Evolutionary conservation across 129 eudicot species (phyloP).

Genomic region (Artemisia annua): DNA sequence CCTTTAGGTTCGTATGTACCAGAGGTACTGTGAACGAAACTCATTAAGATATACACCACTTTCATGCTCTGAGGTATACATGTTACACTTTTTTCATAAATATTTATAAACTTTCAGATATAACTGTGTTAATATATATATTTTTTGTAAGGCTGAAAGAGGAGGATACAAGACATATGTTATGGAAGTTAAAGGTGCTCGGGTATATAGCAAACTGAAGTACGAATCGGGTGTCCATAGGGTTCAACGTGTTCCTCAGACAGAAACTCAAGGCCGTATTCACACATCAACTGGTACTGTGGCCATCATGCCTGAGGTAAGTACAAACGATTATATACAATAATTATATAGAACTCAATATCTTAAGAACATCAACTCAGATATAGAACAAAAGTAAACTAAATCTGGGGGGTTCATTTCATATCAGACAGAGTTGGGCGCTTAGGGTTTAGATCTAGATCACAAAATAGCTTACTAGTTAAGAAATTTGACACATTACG

Average conservation of each 20-base stretch:
- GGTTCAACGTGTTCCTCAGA: conserved; percentile 98
- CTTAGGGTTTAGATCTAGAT: background rate
- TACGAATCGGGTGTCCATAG: conserved; percentile 99
- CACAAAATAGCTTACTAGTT: conserved; percentile 2
- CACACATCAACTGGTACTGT: conserved; percentile 99
- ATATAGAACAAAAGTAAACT: background rate
- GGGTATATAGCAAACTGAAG: conserved; percentile 94
- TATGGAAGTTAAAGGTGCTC: conserved; percentile 94
- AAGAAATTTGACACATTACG: conserved; percentile 3
- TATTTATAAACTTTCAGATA: conserved; percentile 5
- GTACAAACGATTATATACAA: conserved; percentile 7
- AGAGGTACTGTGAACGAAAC: conserved; percentile 79
- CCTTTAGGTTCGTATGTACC: conserved; percentile 91
- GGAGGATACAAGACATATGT: conserved; percentile 95
- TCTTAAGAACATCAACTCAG: background rate
- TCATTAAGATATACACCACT: conserved; percentile 68
- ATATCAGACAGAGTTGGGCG: background rate
- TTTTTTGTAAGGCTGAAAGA: conserved; percentile 70
- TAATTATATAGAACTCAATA: background rate
- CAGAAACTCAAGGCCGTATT: conserved; percentile 98
- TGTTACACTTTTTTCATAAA: background rate
- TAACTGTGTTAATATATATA: conserved; percentile 24
- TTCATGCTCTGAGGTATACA: conserved; percentile 85
- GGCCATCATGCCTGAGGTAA: conserved; percentile 99
- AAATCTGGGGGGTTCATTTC: conserved; percentile 15